A percentile compares a stretch with the other conserved stretches of the same genome.
These are phyloP conservation scores for Lactarius hengduanensis DNA, from an alignment of 768 basidiomycete species.

Conservation along the genomic window DNA sequence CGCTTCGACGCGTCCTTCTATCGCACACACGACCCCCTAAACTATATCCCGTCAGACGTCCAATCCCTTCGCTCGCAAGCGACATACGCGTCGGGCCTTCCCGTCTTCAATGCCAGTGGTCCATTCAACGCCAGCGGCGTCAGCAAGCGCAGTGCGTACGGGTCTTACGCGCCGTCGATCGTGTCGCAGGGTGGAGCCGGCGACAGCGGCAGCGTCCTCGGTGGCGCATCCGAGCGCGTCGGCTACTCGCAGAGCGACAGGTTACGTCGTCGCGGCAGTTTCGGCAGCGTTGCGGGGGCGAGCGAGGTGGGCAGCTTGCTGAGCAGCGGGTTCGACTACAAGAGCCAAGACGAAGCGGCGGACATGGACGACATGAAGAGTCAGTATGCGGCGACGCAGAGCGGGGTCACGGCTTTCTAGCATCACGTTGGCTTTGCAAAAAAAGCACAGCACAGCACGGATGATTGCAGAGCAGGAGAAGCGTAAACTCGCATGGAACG, in stretches of 20 bases:
- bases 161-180: slow-evolving; percentile 86
- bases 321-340: slow-evolving; percentile 70
- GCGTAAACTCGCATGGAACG: neutral
- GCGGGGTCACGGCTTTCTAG: slow-evolving; percentile 84
- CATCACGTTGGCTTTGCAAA: neutral
- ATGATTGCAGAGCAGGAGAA: slow-evolving; percentile 8
- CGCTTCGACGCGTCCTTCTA: slow-evolving; percentile 97
- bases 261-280: slow-evolving; percentile 72
- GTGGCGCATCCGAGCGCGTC: slow-evolving; percentile 48
- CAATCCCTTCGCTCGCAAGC: slow-evolving; percentile 97
- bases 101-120: slow-evolving; percentile 70
- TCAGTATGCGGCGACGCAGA: slow-evolving; percentile 83
- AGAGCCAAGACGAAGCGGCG: slow-evolving; percentile 81
- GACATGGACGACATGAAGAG: slow-evolving; percentile 87
- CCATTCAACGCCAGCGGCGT: slow-evolving; percentile 69
- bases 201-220: slow-evolving; percentile 49
- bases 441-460: slow-evolving; percentile 20
- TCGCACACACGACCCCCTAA: slow-evolving; percentile 89
- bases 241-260: slow-evolving; percentile 92
- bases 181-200: slow-evolving; percentile 87
- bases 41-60: slow-evolving; percentile 92
- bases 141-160: slow-evolving; percentile 66
- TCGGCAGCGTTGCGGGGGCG: slow-evolving; percentile 70
- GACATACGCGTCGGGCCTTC: slow-evolving; percentile 89
- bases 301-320: slow-evolving; percentile 73